Percentiles rank a stretch among this genome's conserved stretches.
These are phyloP conservation scores for Epithele typhae DNA, from an alignment of 768 basidiomycete species.

Conservation along the genomic window DNA sequence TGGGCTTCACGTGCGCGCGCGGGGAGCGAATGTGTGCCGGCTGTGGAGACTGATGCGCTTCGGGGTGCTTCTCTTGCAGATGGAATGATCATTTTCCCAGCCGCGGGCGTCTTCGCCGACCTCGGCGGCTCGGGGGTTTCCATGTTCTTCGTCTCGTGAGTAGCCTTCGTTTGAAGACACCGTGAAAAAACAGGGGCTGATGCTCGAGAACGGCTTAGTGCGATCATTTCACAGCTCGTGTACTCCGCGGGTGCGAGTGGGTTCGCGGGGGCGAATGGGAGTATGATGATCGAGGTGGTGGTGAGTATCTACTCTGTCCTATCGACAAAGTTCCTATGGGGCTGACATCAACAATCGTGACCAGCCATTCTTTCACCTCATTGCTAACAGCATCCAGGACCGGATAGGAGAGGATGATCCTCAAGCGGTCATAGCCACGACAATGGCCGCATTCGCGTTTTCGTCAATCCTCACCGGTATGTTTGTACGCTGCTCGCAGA, in stretches of 20 bases:
- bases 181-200: no score
- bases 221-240: conserved; percentile 76
- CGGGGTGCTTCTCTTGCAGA: conserved; percentile 37
- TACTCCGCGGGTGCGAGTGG: conserved; percentile 86
- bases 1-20: no score
- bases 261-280: conserved; percentile 87
- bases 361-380: conserved; percentile 93
- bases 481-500: conserved; percentile 10
- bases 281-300: conserved; percentile 99
- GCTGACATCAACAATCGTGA: no score
- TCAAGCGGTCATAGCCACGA: conserved; percentile 81
- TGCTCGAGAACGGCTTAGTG: conserved; percentile 36
- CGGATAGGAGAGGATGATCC: conserved; percentile 70
- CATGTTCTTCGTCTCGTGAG: conserved; percentile 87
- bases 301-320: conserved; percentile 39
- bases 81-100: conserved; percentile 96
- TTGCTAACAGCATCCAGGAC: conserved; percentile 70
- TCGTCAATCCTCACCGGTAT: conserved; percentile 84
- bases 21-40: no score
- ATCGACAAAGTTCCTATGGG: not conserved
- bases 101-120: conserved; percentile 69
- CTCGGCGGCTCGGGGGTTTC: conserved; percentile 90
- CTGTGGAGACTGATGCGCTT: not conserved
- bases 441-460: conserved; percentile 82
- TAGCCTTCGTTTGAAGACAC: not conserved